Base-by-base conservation (phyloP, 768 basidiomycete genomes). In the Leccinellum albellum region DNA sequence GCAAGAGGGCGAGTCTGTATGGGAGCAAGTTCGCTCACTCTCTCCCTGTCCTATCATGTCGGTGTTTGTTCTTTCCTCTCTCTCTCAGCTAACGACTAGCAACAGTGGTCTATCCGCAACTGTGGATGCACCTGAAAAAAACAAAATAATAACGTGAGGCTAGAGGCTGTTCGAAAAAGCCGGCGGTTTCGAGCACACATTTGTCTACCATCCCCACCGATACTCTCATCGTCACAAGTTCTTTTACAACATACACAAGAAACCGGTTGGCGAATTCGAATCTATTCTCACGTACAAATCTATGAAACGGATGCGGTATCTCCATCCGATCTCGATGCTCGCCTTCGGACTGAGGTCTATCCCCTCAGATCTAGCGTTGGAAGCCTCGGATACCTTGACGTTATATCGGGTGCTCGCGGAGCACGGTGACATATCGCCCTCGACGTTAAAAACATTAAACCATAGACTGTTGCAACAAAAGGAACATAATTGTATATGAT, bases 221-320 rank as follows among this genome's bases (percentile, higher is more conserved):
- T 89, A 88, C 66, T 88, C 86, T 4, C 86, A 88, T 61, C 77
- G 89, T 2, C 80, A 88, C 45, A 89, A 89, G 66, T 87, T 80
- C 65, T 76, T 73, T 56, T 89, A 87, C 62, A 66, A 74, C 35
- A 67, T 78, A 1, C 58, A 72, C 26, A 55, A 64, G 21, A 15
- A 53, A 37, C 64, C 64, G 2, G 21, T 47, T 20, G 14, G 15
- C 33, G 5, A 17, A 17, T 50, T 83, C 79, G 70, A 60, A 51
- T 37, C 79, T 13, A 64, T 85, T 28, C 50, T 65, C 13, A 51
- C 70, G 1, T 70, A 80, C 60, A 54, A 70, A 57, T 66, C 74
- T 23, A 79, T 78, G 0, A 66, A 66, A 14, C 74, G 79, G 29
- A 68, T 78, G 58, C 67, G 77, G n/a, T 85, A 82, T 61, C 69